Evolutionary conservation across 495 filamentous ascomycete species (phyloP).

Genomic region (Podospora sp.): DNA sequence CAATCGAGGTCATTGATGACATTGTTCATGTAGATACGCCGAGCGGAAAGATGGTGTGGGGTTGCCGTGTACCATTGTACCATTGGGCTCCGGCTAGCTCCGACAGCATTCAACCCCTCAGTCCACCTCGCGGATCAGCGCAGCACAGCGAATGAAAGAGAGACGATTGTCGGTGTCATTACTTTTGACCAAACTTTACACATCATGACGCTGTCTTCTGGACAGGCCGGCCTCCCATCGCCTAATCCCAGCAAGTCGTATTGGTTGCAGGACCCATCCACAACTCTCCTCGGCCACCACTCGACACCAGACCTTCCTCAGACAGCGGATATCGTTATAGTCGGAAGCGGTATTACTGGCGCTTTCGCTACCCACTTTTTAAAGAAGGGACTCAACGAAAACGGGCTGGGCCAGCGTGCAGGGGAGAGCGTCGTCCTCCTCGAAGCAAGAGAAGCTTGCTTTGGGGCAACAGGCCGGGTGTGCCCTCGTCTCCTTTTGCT

Average conservation of each 20-base stretch:
- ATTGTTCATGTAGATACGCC: neutral
- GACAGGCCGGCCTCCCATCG: conserved; percentile 52
- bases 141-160: neutral
- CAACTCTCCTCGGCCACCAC: conserved; percentile 58
- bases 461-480: conserved; percentile 77
- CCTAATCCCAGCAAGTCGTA: conserved; percentile 66
- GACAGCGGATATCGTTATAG: conserved; percentile 66
- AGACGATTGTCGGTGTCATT: no score
- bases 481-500: conserved; percentile 30
- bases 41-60: neutral
- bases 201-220: neutral
- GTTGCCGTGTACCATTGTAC: neutral
- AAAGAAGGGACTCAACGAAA: neutral
- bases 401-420: conserved; percentile 32
- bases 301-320: conserved; percentile 63
- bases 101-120: neutral
- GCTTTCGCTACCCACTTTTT: conserved; percentile 67
- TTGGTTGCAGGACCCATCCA: conserved; percentile 67
- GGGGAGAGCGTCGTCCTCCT: conserved; percentile 64
- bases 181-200: neutral
- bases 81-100: neutral
- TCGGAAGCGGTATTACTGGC: conserved; percentile 75
- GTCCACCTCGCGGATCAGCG: neutral
- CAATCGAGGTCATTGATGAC: neutral
- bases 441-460: conserved; percentile 77